Percentiles rank a stretch among this genome's conserved stretches.
Evolutionary conservation across 306 rosid genomes (phyloP).

Genomic region (Cyclanthera cordifolia): DNA sequence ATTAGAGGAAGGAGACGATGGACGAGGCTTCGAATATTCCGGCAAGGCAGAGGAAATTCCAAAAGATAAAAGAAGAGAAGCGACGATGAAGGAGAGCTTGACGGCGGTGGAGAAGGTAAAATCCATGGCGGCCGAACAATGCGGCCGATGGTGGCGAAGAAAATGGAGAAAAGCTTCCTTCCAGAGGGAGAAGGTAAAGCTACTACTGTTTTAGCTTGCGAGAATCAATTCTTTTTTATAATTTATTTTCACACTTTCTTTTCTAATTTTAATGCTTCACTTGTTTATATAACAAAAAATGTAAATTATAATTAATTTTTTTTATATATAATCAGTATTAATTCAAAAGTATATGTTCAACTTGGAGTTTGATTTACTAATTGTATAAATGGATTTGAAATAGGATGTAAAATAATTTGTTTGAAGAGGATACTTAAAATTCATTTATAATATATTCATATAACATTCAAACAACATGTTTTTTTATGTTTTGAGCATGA

Average conservation of each 20-base stretch:
- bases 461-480: too few species aligned
- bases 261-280: background rate
- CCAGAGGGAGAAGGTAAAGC: slow-evolving; percentile 15
- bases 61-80: slow-evolving; percentile 7
- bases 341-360: too few species aligned
- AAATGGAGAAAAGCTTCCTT: background rate
- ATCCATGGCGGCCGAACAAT: slow-evolving; percentile 48
- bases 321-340: too few species aligned
- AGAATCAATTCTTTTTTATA: background rate
- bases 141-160: slow-evolving; percentile 23
- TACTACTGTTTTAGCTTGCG: background rate
- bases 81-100: slow-evolving; percentile 2
- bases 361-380: too few species aligned
- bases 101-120: slow-evolving; percentile 25
- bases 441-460: too few species aligned
- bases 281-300: background rate
- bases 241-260: background rate
- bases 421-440: too few species aligned
- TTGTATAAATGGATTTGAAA: too few species aligned
- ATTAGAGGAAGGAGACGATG: slow-evolving; percentile 1
- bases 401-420: too few species aligned
- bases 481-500: too few species aligned
- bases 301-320: too few species aligned
- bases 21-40: slow-evolving; percentile 13
- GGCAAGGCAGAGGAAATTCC: slow-evolving; percentile 23